Conservation (phyloP, 495 filamentous ascomycete species). For the Hypoxylon fuscum region DNA sequence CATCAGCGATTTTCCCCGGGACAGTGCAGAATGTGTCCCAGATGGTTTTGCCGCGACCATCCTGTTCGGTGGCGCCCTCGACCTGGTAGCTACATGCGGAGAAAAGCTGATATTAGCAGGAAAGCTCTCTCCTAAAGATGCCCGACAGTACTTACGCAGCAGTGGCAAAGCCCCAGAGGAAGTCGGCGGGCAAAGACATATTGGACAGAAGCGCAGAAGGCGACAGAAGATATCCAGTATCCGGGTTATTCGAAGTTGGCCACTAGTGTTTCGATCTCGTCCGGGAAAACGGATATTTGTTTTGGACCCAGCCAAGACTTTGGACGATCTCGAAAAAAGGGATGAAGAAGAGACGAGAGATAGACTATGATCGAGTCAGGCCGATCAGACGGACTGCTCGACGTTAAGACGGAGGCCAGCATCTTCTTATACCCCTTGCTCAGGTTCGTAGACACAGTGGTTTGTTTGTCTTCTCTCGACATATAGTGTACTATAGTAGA, state of each 20-base stretch:
- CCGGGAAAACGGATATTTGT: conserved; percentile 43
- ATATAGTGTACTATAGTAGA: conserved; percentile 21
- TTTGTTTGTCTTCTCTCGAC: conserved; percentile 11
- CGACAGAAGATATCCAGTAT: conserved; percentile 14
- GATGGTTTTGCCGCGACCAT: conserved; percentile 77
- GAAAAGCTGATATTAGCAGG: conserved; percentile 28
- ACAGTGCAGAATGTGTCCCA: conserved; percentile 81
- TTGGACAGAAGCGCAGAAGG: conserved; percentile 23
- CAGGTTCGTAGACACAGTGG: conserved; percentile 12
- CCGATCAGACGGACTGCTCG: conserved; percentile 27
- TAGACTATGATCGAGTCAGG: conserved; percentile 12
- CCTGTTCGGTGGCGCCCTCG: conserved; percentile 71
- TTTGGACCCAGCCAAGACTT: conserved; percentile 35
- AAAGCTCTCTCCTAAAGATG: not conserved
- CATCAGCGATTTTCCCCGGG: conserved; percentile 78
- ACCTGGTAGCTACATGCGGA: conserved; percentile 71
- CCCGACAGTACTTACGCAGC: conserved; percentile 64
- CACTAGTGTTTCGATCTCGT: conserved; percentile 35
- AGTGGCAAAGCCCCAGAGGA: conserved; percentile 85
- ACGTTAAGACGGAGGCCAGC: conserved; percentile 25
- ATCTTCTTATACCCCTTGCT: conserved; percentile 42
- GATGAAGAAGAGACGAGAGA: conserved; percentile 13
- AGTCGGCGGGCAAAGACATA: conserved; percentile 73
- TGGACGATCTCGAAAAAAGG: conserved; percentile 22
- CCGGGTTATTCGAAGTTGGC: conserved; percentile 32